phyloP scores from a whole-genome alignment of 768 basidiomycete genomes.

The Pleurotus salmoneostramineus region DNA sequence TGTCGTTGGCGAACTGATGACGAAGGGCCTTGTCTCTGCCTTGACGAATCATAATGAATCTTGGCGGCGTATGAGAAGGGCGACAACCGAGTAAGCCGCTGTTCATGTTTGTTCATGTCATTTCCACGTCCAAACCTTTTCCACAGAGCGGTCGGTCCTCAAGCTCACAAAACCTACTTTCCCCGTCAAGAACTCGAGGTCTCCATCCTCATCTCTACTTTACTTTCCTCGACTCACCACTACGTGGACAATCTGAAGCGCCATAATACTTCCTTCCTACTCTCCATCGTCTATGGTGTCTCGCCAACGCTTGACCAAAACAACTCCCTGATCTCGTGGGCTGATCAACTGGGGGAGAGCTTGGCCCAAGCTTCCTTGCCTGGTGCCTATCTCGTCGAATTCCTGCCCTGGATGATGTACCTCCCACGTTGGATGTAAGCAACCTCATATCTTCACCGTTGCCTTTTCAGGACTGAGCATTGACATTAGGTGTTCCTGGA shows the following conservation, averaged over 20 bases:
- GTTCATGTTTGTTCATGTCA: neutral
- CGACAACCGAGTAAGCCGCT: neutral
- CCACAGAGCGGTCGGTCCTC: neutral
- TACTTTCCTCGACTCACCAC: neutral
- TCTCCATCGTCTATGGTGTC: constrained; percentile 9
- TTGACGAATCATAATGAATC: neutral
- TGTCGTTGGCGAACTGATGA: neutral
- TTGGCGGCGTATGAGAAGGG: neutral
- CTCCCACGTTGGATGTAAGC: neutral
- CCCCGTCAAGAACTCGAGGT: neutral
- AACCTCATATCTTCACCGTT: neutral
- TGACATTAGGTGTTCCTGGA: neutral
- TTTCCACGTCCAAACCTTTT: neutral
- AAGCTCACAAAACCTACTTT: neutral
- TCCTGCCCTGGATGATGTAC: constrained; percentile 27
- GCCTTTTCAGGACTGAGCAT: neutral
- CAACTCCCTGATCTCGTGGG: constrained; percentile 17
- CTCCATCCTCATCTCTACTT: constrained; percentile 3
- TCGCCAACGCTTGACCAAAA: constrained; percentile 11
- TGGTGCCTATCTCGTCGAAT: constrained; percentile 28
- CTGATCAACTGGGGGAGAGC: constrained; percentile 7
- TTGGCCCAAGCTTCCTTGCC: constrained; percentile 25
- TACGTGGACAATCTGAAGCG: neutral
- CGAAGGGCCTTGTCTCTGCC: neutral
- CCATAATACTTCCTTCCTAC: constrained; percentile 5